Evolutionary conservation across 768 basidiomycete species (phyloP).

Genomic region (Lactarius hengduanensis): DNA sequence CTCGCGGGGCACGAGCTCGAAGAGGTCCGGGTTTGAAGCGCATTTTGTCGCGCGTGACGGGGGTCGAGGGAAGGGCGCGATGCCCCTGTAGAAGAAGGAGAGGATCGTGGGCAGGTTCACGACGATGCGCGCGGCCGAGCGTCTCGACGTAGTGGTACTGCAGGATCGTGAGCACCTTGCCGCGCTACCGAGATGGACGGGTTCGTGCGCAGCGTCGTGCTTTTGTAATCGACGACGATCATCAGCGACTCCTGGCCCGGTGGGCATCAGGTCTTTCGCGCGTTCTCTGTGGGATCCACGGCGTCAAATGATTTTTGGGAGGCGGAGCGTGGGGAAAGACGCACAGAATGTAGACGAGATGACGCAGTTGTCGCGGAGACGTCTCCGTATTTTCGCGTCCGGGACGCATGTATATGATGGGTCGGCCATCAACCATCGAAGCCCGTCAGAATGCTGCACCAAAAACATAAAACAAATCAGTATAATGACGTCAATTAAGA

Average conservation of each 20-base stretch:
- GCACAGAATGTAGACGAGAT: slow-evolving; percentile 85
- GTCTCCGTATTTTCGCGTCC: slow-evolving; percentile 82
- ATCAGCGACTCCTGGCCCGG: slow-evolving; percentile 78
- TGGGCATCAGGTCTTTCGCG: slow-evolving; percentile 86
- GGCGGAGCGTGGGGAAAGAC: slow-evolving; percentile 35
- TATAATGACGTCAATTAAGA: slow-evolving; percentile 2
- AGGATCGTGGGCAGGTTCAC: slow-evolving; percentile 76
- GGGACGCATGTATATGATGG: slow-evolving; percentile 86
- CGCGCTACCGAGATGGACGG: slow-evolving; percentile 78
- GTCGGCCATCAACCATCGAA: slow-evolving; percentile 87
- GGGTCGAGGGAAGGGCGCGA: slow-evolving; percentile 85
- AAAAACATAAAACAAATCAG: not conserved
- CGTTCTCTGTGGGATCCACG: slow-evolving; percentile 56
- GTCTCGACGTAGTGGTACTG: slow-evolving; percentile 91
- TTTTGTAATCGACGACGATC: slow-evolving; percentile 84
- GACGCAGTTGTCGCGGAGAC: slow-evolving; percentile 73
- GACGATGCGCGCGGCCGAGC: slow-evolving; percentile 78
- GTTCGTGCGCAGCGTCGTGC: slow-evolving; percentile 76
- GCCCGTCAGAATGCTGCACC: slow-evolving; percentile 70
- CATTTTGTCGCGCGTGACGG: slow-evolving; percentile 90
- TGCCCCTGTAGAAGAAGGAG: slow-evolving; percentile 78
- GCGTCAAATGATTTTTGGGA: not conserved
- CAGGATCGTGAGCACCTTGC: slow-evolving; percentile 75
- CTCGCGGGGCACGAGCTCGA: slow-evolving; percentile 66
- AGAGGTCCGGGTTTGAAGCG: slow-evolving; percentile 83